phyloP scores from a whole-genome alignment of 495 filamentous ascomycete species.

The Glonium stellatum region DNA sequence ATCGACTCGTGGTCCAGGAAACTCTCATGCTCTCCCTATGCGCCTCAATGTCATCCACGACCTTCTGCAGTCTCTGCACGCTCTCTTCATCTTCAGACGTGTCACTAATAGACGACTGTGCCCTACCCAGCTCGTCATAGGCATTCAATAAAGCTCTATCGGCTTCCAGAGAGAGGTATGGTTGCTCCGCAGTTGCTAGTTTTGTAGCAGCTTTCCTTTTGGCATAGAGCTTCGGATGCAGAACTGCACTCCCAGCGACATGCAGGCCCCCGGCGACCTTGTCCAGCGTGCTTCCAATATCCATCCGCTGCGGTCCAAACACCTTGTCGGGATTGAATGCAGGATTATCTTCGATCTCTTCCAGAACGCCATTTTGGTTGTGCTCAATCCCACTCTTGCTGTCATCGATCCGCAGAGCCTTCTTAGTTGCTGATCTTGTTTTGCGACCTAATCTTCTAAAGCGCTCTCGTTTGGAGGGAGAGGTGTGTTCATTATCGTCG shows the following conservation, averaged over 20 bases:
- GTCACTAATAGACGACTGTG: slow-evolving; percentile 1
- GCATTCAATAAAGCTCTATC: slow-evolving; percentile 23
- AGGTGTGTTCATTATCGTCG: neutral
- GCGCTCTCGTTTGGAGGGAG: neutral
- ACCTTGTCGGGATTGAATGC: no score
- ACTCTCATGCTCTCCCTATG: slow-evolving; percentile 16
- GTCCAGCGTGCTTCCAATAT: no score
- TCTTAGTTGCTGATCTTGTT: neutral
- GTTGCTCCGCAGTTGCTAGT: slow-evolving; percentile 16
- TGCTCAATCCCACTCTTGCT: neutral
- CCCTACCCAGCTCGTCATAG: slow-evolving; percentile 17
- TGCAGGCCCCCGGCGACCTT: neutral
- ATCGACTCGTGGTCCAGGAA: slow-evolving; percentile 22
- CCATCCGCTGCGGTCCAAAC: no score
- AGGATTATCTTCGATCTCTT: no score
- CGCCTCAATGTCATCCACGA: slow-evolving; percentile 18
- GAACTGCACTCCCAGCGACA: slow-evolving; percentile 1
- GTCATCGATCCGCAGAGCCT: neutral
- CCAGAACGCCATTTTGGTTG: neutral
- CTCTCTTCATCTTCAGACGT: neutral
- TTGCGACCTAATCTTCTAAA: neutral
- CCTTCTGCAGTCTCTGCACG: slow-evolving; percentile 1
- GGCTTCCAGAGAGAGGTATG: slow-evolving; percentile 15
- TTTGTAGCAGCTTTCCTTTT: slow-evolving; percentile 2
- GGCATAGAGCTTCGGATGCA: slow-evolving; percentile 7